Evolutionary conservation across 495 filamentous ascomycete species (phyloP).

Genomic region (Rostrohypoxylon terebratum): DNA sequence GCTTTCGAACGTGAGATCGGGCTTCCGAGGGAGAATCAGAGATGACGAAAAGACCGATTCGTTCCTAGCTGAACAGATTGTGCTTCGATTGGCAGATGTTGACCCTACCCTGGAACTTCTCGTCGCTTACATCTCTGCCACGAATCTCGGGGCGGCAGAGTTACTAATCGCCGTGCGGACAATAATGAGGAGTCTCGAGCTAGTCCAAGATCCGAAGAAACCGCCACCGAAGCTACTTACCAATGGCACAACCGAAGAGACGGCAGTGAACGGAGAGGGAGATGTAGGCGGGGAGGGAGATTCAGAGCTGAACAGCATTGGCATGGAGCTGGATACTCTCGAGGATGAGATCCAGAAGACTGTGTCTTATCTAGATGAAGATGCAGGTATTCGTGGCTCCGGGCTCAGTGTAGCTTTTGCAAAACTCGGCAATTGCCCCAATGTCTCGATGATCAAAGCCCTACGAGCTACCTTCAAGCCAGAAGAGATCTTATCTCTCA

Average conservation of each 20-base stretch:
- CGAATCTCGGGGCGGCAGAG: conserved; percentile 60
- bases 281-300: conserved; percentile 44
- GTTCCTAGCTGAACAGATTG: conserved; percentile 67
- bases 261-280: conserved; percentile 43
- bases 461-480: conserved; percentile 74
- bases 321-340: conserved; percentile 60
- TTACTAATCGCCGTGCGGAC: conserved; percentile 61
- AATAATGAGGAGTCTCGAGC: conserved; percentile 63
- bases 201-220: conserved; percentile 54
- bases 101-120: conserved; percentile 72
- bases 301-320: conserved; percentile 54
- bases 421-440: conserved; percentile 74
- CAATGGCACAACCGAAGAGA: conserved; percentile 49
- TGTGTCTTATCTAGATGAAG: conserved; percentile 62
- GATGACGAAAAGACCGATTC: conserved; percentile 52
- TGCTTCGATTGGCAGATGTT: conserved; percentile 67
- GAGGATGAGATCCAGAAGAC: conserved; percentile 64
- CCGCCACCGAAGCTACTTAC: conserved; percentile 54
- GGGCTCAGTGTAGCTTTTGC: conserved; percentile 66
- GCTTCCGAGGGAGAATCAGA: conserved; percentile 65
- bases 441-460: conserved; percentile 65
- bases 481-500: conserved; percentile 75
- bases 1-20: conserved; percentile 68
- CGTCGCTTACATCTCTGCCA: conserved; percentile 65
- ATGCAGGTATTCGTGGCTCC: conserved; percentile 55